Percentiles rank a stretch among this genome's conserved stretches.
These are phyloP conservation scores for Auxenochlorella pyrenoidosa DNA, from an alignment of 139 green algal genomes.

Conservation along the genomic window DNA sequence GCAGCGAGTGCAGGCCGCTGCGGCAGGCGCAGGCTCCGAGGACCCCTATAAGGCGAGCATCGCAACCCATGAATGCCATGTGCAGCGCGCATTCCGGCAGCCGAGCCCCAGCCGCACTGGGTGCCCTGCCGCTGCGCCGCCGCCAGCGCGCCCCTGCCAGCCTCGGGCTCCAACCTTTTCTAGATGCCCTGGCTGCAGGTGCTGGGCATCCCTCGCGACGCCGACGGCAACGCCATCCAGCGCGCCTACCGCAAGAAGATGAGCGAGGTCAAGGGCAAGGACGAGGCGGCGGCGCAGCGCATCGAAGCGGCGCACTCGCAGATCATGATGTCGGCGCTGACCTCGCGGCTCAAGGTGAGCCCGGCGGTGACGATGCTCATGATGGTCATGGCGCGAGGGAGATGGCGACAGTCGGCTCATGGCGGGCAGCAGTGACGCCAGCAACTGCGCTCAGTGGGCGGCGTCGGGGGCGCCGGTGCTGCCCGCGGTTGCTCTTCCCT, in stretches of 20 bases:
- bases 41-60: slow-evolving; percentile 46
- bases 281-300: slow-evolving; percentile 32
- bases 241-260: slow-evolving; percentile 59
- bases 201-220: slow-evolving; percentile 50
- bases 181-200: slow-evolving; percentile 45
- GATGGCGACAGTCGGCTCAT: too few relatives aligned
- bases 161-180: too few relatives aligned
- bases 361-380: not conserved
- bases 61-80: too few relatives aligned
- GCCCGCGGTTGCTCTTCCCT: too few relatives aligned
- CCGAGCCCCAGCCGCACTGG: too few relatives aligned
- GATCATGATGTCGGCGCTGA: slow-evolving; percentile 68
- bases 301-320: slow-evolving; percentile 67
- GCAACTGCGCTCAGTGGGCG: not conserved
- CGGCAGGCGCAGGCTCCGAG: slow-evolving; percentile 17
- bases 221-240: slow-evolving; percentile 55
- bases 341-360: slow-evolving; percentile 47
- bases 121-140: not conserved
- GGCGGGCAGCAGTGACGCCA: too few relatives aligned
- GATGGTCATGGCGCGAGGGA: too few relatives aligned
- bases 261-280: slow-evolving; percentile 43
- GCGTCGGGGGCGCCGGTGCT: not conserved
- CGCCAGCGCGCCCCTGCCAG: not conserved
- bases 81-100: not conserved
- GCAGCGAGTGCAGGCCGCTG: slow-evolving; percentile 1